Base-by-base conservation (phyloP, 495 filamentous ascomycete genomes). In the Penicillium canescens region DNA sequence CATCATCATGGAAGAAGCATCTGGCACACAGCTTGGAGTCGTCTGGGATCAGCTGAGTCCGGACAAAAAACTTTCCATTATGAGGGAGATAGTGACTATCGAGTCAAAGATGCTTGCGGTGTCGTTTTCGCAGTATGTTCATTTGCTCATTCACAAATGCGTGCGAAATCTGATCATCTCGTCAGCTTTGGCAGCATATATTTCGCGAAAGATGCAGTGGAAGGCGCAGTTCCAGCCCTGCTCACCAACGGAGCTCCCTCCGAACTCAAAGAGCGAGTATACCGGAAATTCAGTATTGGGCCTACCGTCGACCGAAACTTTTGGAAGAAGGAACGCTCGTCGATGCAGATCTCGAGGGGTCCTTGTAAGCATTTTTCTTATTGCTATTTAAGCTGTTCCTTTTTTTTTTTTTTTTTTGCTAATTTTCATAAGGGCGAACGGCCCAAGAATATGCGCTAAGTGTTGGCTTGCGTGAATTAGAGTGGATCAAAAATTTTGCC, bases 301-400 rank as follows among this genome's bases (percentile, higher is more conserved):
- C 70, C 72, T n/a, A 42, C 47, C 34, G 59, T 62, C 1, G 54
- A 60, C 13, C 55, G 53, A 37, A 54, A 37, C 6, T 69, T 68
- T 46, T 72, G 67, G 72, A 61, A 65, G 16, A 67, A 61, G 28
- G 61, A 66, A 42, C 61, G 63, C 24, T 48, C 50, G 4, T 38
- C 8, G 4, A 63, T 70, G 52, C 44, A 67, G 9, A 57, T 70
- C 14, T 47, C 62, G 35, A 61, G 69, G 34, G 70, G 73, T 34
- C 73, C 73, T 14, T 74, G 69, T 74, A 65, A 10, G 66, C 54
- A 39, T 42, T 34, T n/a, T 24, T n/a, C n/a, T n/a, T n/a, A n/a
- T n/a, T n/a, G n/a, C n/a, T 13, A 20, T 21, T 28, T 66, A 45
- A 62, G 42, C n/a, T n/a, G n/a, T n/a, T n/a, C 47, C 11, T 35